Evolutionary conservation across 1,284 basidiomycete species (phyloP).

Genomic region (Phellopilus nigrolimitatus): DNA sequence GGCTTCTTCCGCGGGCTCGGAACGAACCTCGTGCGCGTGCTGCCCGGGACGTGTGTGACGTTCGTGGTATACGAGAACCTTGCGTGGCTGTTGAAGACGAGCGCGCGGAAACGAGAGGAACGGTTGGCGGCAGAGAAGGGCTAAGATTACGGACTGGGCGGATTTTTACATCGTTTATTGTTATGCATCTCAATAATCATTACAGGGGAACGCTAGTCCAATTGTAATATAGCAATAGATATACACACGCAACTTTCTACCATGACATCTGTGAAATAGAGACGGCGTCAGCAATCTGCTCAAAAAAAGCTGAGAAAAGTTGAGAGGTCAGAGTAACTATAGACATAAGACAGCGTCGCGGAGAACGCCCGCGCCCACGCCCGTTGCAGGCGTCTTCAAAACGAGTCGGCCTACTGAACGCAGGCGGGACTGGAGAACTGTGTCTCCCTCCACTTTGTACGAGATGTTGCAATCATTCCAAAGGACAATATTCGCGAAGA

Average conservation of each 20-base stretch:
- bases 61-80: constrained; percentile 98
- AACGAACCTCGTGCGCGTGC: constrained; percentile 93
- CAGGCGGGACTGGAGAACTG: constrained; percentile 29
- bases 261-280: not conserved
- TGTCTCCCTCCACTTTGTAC: constrained; percentile 26
- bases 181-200: not conserved
- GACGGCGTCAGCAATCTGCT: not conserved
- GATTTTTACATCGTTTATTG: constrained; percentile 3
- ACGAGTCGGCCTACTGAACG: constrained; percentile 28
- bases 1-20: constrained; percentile 96
- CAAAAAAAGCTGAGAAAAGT: not conserved
- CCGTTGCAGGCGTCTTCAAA: constrained; percentile 30
- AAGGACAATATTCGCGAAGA: not conserved
- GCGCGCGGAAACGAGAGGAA: constrained; percentile 39
- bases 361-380: constrained; percentile 27
- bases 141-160: not conserved
- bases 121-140: not conserved
- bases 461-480: constrained; percentile 15
- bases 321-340: constrained; percentile 34
- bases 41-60: constrained; percentile 96
- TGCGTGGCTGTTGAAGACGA: constrained; percentile 73
- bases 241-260: not conserved
- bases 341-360: constrained; percentile 26
- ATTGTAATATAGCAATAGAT: not conserved
- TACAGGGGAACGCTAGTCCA: not conserved